These are phyloP conservation scores for Xylariaceae sp. DNA, from an alignment of 2,329 filamentous ascomycete species.

Conservation along the genomic window DNA sequence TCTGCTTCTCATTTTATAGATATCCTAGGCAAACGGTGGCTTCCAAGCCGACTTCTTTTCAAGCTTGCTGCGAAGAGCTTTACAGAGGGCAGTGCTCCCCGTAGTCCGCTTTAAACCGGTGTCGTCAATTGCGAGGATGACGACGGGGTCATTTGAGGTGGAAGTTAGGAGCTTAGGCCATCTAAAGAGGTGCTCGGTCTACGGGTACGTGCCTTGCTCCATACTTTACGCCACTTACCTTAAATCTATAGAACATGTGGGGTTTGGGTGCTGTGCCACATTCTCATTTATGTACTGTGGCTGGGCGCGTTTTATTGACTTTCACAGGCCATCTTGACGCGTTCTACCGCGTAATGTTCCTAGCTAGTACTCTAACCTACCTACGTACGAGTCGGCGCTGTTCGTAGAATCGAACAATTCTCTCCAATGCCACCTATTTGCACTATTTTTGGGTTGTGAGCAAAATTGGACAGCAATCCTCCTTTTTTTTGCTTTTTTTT, in stretches of 20 bases:
- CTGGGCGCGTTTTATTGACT: slow-evolving; percentile 34
- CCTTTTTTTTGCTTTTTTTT: too few relatives aligned
- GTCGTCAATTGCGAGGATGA: too few relatives aligned
- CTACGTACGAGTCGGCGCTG: too few relatives aligned
- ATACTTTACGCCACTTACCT: too few relatives aligned
- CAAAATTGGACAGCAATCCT: not conserved
- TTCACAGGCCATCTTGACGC: slow-evolving; percentile 20
- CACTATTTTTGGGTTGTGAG: not conserved
- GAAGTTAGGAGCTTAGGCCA: not conserved
- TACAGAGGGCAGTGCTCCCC: too few relatives aligned
- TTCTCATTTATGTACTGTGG: too few relatives aligned
- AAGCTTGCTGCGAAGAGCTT: not conserved
- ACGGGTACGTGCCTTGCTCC: slow-evolving; percentile 5
- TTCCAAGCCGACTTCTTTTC: not conserved
- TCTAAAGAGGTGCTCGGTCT: slow-evolving; percentile 11
- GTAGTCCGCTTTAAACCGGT: too few relatives aligned
- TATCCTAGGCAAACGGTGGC: not conserved
- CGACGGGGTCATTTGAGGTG: too few relatives aligned
- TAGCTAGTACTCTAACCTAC: slow-evolving; percentile 9
- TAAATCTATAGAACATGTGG: too few relatives aligned
- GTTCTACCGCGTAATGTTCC: slow-evolving; percentile 15
- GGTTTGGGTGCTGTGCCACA: too few relatives aligned
- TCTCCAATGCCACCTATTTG: not conserved
- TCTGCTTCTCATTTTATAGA: not conserved
- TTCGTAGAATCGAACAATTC: too few relatives aligned